Percentiles rank a stretch among this genome's conserved stretches.
Conservation (phyloP, 129 eudicot species). For the Tagetes erecta region DNA sequence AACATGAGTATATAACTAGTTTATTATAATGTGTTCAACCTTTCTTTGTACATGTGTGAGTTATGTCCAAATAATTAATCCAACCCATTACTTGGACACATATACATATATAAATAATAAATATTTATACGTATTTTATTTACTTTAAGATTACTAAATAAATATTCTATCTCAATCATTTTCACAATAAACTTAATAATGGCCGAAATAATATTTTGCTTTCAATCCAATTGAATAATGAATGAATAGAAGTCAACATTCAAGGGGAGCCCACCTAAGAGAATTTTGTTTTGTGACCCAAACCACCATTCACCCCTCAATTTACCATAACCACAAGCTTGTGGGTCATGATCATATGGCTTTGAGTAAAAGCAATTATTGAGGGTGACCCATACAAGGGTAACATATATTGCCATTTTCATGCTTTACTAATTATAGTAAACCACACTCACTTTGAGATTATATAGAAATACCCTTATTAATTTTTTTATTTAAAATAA, state of each 20-base stretch:
- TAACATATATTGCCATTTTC: slow-evolving; percentile 28
- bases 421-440: slow-evolving; percentile 27
- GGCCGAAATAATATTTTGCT: slow-evolving; percentile 1
- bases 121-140: not conserved
- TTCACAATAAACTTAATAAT: not conserved
- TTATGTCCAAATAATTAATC: too few species aligned
- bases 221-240: not conserved
- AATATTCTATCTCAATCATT: not conserved
- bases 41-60: too few species aligned
- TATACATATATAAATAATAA: too few species aligned
- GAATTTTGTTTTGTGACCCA: slow-evolving; percentile 29
- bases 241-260: slow-evolving; percentile 27
- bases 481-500: not conserved
- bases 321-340: slow-evolving; percentile 37
- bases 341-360: slow-evolving; percentile 29
- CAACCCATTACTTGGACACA: too few species aligned
- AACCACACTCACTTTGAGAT: not conserved
- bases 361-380: slow-evolving; percentile 37
- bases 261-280: slow-evolving; percentile 34
- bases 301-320: slow-evolving; percentile 1
- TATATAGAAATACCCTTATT: not conserved
- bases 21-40: too few species aligned
- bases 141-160: not conserved
- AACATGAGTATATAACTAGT: too few species aligned
- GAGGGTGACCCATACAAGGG: slow-evolving; percentile 32